Evolutionary conservation across 2,329 filamentous ascomycete genomes (phyloP).

Genomic region (Nakataea oryzae): DNA sequence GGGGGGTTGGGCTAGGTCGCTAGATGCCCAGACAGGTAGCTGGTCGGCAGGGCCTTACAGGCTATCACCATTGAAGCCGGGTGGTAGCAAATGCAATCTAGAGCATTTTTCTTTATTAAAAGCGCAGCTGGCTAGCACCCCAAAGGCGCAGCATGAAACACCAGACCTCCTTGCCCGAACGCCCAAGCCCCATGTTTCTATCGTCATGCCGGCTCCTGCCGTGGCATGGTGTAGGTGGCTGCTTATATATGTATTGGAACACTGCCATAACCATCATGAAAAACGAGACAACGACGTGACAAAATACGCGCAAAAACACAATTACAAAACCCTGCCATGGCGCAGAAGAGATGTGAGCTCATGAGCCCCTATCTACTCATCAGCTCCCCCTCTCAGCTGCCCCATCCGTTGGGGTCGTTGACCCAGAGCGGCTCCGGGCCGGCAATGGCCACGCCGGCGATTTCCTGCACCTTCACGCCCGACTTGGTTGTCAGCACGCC

Average conservation of each 20-base stretch:
- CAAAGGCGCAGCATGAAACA: no score
- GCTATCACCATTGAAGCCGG: no score
- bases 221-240: background rate
- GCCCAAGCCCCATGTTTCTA: background rate
- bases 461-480: conserved; percentile 10
- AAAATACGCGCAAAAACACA: background rate
- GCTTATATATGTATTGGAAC: no score
- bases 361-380: no score
- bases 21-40: no score
- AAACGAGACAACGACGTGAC: background rate
- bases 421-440: conserved; percentile 25
- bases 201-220: background rate
- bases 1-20: no score
- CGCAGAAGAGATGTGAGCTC: no score
- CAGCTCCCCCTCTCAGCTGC: background rate
- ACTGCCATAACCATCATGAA: background rate
- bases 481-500: conserved; percentile 18
- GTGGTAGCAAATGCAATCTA: background rate
- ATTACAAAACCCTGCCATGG: background rate
- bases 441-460: conserved; percentile 16
- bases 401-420: conserved; percentile 1
- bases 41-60: no score
- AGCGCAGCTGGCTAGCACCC: background rate
- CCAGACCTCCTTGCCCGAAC: background rate
- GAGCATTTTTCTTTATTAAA: background rate